Percentiles rank a stretch among this genome's conserved stretches.
Evolutionary conservation across 140 eudicot species (phyloP).

Genomic region (Oenanthe javanica): DNA sequence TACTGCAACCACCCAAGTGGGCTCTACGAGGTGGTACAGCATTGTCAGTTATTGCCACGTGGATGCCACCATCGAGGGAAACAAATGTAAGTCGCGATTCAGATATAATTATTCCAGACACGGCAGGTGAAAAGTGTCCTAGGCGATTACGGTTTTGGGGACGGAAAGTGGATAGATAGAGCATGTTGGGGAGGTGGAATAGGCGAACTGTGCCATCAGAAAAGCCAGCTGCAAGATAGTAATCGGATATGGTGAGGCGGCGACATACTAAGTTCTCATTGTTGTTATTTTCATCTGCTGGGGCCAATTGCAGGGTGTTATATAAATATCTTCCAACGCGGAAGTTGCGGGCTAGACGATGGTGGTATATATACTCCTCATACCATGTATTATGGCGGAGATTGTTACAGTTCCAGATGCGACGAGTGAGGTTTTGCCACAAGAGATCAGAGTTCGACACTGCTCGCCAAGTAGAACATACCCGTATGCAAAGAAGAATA

Average conservation of each 20-base stretch:
- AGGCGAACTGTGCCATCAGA: constrained; percentile 80
- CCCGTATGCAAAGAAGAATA: constrained; percentile 29
- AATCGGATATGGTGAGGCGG: constrained; percentile 62
- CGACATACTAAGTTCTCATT: constrained; percentile 47
- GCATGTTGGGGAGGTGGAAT: constrained; percentile 54
- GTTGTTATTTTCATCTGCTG: constrained; percentile 31
- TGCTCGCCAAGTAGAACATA: constrained; percentile 74
- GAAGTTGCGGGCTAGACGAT: constrained; percentile 61
- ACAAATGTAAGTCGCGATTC: constrained; percentile 51
- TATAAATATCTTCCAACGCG: constrained; percentile 25
- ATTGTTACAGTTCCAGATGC: constrained; percentile 47
- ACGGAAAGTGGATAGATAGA: constrained; percentile 55
- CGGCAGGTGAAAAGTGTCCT: constrained; percentile 79
- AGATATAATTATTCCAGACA: constrained; percentile 57
- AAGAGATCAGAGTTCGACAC: constrained; percentile 63
- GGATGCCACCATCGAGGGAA: constrained; percentile 80
- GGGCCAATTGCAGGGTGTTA: constrained; percentile 42
- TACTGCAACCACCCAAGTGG: constrained; percentile 37
- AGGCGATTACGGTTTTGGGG: constrained; percentile 76
- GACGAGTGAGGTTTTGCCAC: constrained; percentile 65
- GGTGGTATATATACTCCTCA: constrained; percentile 64
- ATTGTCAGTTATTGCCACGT: constrained; percentile 35
- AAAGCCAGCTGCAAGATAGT: constrained; percentile 83
- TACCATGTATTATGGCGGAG: constrained; percentile 59
- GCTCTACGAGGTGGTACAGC: constrained; percentile 49